Evolutionary conservation across 345 rosid species (phyloP).

Genomic region (Eucalyptus cloeziana): DNA sequence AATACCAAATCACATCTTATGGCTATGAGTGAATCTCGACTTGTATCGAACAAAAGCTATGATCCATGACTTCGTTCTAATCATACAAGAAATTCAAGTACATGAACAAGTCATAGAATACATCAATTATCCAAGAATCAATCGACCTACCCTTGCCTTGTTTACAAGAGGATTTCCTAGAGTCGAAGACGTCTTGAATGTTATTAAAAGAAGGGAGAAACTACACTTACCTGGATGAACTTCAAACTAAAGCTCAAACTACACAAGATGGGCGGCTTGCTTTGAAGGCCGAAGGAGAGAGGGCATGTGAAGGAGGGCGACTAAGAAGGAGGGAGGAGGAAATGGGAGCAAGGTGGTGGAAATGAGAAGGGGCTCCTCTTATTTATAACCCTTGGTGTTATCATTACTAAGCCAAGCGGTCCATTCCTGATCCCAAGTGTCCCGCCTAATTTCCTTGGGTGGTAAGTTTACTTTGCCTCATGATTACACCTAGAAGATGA

Average conservation of each 20-base stretch:
- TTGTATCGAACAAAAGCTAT: too few species aligned
- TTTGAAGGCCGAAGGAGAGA: not conserved
- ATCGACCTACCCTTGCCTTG: not conserved
- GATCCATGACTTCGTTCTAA: too few species aligned
- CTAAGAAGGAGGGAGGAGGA: not conserved
- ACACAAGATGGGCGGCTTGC: not conserved
- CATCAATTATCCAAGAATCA: not conserved
- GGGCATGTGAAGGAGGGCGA: fast-evolving
- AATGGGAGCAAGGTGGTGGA: not conserved
- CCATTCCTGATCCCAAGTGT: not conserved
- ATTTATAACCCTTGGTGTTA: not conserved
- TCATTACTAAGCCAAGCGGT: not conserved
- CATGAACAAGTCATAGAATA: not conserved
- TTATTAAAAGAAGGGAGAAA: not conserved
- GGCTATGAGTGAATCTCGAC: too few species aligned
- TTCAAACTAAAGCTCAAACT: not conserved
- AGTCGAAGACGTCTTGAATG: not conserved
- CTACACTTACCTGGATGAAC: not conserved
- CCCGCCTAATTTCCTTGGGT: too few species aligned
- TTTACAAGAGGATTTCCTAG: not conserved
- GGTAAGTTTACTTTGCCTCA: not conserved
- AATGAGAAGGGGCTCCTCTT: not conserved
- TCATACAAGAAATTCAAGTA: not conserved
- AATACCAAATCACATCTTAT: too few species aligned
- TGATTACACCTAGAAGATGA: too few species aligned